A percentile compares a stretch with the other conserved stretches of the same genome.
Conservation (phyloP, 2,329 filamentous ascomycete species). For the Talaromyces funiculosus region DNA sequence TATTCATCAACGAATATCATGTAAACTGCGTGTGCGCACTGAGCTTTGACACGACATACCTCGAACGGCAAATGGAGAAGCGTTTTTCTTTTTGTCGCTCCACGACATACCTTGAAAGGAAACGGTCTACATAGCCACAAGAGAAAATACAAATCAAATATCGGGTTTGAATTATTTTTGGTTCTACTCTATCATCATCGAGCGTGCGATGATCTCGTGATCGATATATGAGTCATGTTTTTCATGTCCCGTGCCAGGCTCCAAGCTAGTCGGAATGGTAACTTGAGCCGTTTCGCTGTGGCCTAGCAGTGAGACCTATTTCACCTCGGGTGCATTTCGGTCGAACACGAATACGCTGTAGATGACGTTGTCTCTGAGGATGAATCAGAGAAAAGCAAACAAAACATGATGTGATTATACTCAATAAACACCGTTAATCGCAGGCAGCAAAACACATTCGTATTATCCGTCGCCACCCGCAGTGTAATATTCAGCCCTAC, state of each 20-base stretch:
- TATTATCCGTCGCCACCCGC: not conserved
- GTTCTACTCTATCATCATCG: too few relatives aligned
- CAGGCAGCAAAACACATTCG: not conserved
- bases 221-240: too few relatives aligned
- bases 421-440: not conserved
- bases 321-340: too few relatives aligned
- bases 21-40: too few relatives aligned
- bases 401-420: too few relatives aligned
- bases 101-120: not conserved
- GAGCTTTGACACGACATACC: not conserved
- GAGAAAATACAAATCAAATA: too few relatives aligned
- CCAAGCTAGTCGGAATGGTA: too few relatives aligned
- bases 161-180: too few relatives aligned
- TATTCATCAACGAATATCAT: not conserved
- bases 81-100: too few relatives aligned
- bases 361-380: not conserved
- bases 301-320: not conserved
- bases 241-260: too few relatives aligned
- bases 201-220: too few relatives aligned
- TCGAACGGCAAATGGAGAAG: not conserved
- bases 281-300: not conserved
- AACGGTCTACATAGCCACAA: not conserved
- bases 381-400: not conserved
- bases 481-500: not conserved
- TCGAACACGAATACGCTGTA: too few relatives aligned